Conservation (phyloP, 306 rosid genomes). For the Quercus mongolica region DNA sequence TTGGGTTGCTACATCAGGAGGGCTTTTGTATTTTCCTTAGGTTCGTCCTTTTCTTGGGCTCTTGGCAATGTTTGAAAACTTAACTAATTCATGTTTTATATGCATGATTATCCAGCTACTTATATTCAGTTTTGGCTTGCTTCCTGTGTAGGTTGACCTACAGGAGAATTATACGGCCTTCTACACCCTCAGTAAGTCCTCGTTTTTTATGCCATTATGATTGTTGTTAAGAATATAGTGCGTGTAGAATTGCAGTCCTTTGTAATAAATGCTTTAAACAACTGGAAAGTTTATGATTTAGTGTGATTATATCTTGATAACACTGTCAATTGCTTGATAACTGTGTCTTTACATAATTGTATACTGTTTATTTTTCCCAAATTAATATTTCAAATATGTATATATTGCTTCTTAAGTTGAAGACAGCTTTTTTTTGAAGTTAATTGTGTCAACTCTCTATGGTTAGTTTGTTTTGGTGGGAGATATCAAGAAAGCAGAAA, state of each 20-base stretch:
- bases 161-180: constrained; percentile 16
- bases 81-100: neutral
- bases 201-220: neutral
- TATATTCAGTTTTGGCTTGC: constrained; percentile 16
- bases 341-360: neutral
- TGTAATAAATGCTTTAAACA: neutral
- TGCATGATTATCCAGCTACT: neutral
- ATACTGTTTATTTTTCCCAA: neutral
- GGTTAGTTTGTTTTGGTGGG: constrained; percentile 4
- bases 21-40: neutral
- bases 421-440: neutral
- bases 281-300: neutral
- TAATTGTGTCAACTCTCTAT: neutral
- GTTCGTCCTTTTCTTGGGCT: neutral
- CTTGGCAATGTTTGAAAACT: neutral
- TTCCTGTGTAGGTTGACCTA: constrained; percentile 39
- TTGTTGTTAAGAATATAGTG: neutral
- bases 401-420: neutral
- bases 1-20: neutral
- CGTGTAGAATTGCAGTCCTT: neutral
- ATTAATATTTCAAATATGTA: neutral
- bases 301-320: neutral
- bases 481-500: constrained; percentile 18
- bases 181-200: constrained; percentile 62
- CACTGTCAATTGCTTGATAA: neutral